phyloP scores from a whole-genome alignment of 768 basidiomycete genomes.

The Termitomyces titanicus region DNA sequence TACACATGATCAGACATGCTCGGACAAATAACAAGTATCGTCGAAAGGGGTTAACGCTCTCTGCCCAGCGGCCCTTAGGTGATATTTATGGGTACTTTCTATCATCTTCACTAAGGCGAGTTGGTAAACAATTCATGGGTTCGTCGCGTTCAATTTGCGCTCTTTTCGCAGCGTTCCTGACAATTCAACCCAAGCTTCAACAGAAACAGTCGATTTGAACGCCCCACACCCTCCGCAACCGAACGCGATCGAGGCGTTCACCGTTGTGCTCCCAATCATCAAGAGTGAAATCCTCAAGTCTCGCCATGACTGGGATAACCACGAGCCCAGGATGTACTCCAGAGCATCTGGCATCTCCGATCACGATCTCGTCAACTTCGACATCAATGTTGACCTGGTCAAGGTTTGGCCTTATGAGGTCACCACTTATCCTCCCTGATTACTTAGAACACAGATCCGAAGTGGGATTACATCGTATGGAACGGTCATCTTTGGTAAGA shows the following conservation, averaged over 20 bases:
- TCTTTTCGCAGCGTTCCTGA: background rate
- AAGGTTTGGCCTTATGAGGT: conserved; percentile 27
- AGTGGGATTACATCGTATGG: conserved; percentile 63
- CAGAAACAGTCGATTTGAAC: conserved; percentile 55
- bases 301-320: conserved; percentile 67
- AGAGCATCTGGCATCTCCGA: conserved; percentile 53
- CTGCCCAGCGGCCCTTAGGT: no score
- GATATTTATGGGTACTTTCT: no score
- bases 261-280: conserved; percentile 47
- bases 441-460: conserved; percentile 31
- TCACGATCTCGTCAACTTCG: conserved; percentile 47
- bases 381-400: conserved; percentile 40
- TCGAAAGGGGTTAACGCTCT: no score
- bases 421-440: background rate
- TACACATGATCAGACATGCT: no score
- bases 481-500: conserved; percentile 71
- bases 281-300: conserved; percentile 65
- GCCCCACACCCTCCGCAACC: conserved; percentile 54
- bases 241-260: conserved; percentile 67
- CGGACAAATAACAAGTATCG: no score
- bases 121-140: background rate
- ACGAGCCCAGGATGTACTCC: conserved; percentile 72
- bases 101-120: no score
- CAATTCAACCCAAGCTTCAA: conserved; percentile 42
- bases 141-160: background rate